Percentiles rank a stretch among this genome's conserved stretches.
Conservation (phyloP, 331 rosid species). For the Telfairia occidentalis region DNA sequence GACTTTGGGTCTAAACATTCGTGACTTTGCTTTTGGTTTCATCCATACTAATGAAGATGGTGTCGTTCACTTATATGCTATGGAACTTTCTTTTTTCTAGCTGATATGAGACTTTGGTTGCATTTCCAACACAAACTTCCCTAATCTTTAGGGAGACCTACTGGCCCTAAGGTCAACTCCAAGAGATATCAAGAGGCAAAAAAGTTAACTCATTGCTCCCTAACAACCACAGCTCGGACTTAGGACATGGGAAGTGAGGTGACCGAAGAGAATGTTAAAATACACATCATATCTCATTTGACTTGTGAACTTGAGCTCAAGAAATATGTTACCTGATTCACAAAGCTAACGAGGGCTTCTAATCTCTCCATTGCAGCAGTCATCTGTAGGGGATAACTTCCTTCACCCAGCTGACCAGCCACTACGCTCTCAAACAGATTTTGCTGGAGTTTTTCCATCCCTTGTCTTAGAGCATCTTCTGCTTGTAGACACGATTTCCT, state of each 20-base stretch:
- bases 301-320: not conserved
- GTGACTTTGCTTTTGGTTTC: too few species aligned
- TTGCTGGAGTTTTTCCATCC: constrained; percentile 75
- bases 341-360: constrained; percentile 65
- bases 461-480: constrained; percentile 93
- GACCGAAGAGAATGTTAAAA: not conserved
- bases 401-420: constrained; percentile 44
- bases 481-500: constrained; percentile 75
- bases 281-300: not conserved
- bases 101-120: too few species aligned
- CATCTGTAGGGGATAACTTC: constrained; percentile 36
- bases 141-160: not conserved
- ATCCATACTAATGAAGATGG: too few species aligned
- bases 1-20: too few species aligned
- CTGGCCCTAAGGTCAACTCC: not conserved
- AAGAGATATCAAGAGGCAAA: not conserved
- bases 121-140: too few species aligned
- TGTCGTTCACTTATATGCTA: too few species aligned
- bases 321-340: constrained; percentile 49
- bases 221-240: not conserved
- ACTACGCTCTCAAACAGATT: constrained; percentile 47
- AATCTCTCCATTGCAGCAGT: constrained; percentile 61
- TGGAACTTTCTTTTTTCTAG: too few species aligned
- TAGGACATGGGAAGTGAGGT: not conserved
- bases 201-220: not conserved